A percentile compares a stretch with the other conserved stretches of the same genome.
Conservation (phyloP, 495 filamentous ascomycete species). For the Cercophora scortea region DNA sequence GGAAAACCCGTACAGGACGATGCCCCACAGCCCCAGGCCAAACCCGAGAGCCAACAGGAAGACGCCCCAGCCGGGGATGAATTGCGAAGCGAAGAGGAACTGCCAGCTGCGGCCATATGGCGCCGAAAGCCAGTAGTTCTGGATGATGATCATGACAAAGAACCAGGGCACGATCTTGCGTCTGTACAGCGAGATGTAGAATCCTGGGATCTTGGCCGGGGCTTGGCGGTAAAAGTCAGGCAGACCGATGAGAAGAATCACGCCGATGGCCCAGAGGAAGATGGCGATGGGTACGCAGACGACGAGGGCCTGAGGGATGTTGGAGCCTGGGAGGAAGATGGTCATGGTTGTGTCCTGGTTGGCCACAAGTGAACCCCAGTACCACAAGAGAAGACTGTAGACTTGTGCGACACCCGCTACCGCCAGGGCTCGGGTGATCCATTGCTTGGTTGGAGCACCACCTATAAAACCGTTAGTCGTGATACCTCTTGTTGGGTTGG, state of each 20-base stretch:
- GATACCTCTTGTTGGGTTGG: not conserved
- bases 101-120: conserved; percentile 57
- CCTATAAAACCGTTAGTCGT: conserved; percentile 9
- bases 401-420: conserved; percentile 59
- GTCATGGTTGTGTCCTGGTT: conserved; percentile 16
- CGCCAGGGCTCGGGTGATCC: conserved; percentile 56
- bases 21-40: conserved; percentile 51
- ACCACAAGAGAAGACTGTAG: conserved; percentile 58
- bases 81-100: conserved; percentile 48
- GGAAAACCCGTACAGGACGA: conserved; percentile 40
- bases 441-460: conserved; percentile 51
- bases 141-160: conserved; percentile 53
- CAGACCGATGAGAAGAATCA: conserved; percentile 47
- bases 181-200: conserved; percentile 47
- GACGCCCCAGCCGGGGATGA: conserved; percentile 46
- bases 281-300: conserved; percentile 44
- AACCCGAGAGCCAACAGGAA: conserved; percentile 47
- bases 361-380: conserved; percentile 48
- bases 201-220: conserved; percentile 58
- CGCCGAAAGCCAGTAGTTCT: conserved; percentile 59
- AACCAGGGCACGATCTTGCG: conserved; percentile 56
- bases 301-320: conserved; percentile 33
- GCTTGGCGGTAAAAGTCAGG: conserved; percentile 60
- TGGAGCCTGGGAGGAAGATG: conserved; percentile 15
- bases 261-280: conserved; percentile 43